Evolutionary conservation across 768 basidiomycete species (phyloP).

Genomic region (Tylopilus sp.): DNA sequence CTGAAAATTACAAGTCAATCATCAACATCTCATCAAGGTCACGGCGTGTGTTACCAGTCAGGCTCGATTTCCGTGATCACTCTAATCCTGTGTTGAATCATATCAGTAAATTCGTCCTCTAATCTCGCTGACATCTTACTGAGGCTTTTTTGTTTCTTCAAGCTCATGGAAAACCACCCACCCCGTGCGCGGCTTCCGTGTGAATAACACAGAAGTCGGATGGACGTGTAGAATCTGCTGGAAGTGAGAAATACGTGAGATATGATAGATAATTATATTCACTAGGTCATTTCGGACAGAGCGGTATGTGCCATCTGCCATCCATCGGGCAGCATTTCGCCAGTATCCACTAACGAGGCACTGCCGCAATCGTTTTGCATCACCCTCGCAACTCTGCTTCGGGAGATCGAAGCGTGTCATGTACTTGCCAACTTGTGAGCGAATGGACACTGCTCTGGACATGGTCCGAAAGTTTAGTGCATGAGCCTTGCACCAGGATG

Average conservation of each 20-base stretch:
- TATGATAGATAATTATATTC: conserved; percentile 21
- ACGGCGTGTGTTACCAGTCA: conserved; percentile 63
- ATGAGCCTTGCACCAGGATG: conserved; percentile 91
- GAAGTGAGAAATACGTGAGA: background rate
- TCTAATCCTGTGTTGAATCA: conserved; percentile 58
- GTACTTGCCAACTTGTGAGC: conserved; percentile 93
- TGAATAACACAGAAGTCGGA: conserved; percentile 92
- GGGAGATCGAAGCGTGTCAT: conserved; percentile 86
- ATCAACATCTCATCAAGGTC: background rate
- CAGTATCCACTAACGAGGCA: conserved; percentile 94
- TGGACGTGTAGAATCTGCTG: conserved; percentile 80
- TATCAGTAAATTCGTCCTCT: conserved; percentile 8
- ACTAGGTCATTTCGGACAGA: conserved; percentile 85
- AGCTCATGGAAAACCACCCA: conserved; percentile 97
- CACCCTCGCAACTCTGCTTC: conserved; percentile 84
- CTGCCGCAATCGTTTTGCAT: conserved; percentile 74
- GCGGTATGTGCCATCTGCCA: conserved; percentile 89
- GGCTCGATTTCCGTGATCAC: conserved; percentile 93
- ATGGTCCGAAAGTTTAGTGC: conserved; percentile 91
- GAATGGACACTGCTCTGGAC: conserved; percentile 91
- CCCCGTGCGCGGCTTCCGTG: conserved; percentile 82
- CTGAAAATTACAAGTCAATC: conserved; percentile 24
- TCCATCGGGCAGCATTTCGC: conserved; percentile 89
- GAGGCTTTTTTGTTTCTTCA: conserved; percentile 94
- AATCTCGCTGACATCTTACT: conserved; percentile 46